Evolutionary conservation across 495 filamentous ascomycete species (phyloP), one percentile per base, ranked within the genome.

Genomic region (Aspergillus egyptiacus): DNA sequence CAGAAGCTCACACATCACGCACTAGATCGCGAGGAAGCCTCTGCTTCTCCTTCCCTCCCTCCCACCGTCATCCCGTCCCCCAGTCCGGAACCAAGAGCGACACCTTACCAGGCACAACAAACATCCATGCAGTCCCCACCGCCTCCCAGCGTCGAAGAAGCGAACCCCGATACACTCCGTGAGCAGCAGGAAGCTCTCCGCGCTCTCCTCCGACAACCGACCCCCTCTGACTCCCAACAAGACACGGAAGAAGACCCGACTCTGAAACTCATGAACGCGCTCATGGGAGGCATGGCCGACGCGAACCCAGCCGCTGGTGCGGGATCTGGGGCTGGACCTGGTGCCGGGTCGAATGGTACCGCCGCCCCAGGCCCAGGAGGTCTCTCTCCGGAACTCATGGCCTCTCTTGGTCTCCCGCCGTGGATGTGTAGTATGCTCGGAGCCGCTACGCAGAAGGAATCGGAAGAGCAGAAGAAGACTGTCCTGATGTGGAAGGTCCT

Each of bases 401-500:
- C 58, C 34, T 65, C 57, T 49, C 62, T 68, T 18, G 70, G 60
- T 7, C 54, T 71, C 43, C 76, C 73, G 31, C 78, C 65, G 39
- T 77, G 71, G 37, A 46, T 78, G 0, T 65, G 73, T 1, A 66
- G 62, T 31, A 54, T 78, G 59, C 37, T 74, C 11, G 59, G 62
- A 18, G 59, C 55, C 50, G 49, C 54, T 10, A 47, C 62, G 20
- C 51, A 58, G 20, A 55, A 58, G 8, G 62, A 67, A 13, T 62
- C 66, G 5, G 67, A 72, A 31, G 51, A 65, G 48, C 67, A 68
- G 55, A 72, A 73, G 63, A 75, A 67, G 46, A 65, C 64, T 8
- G 57, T 66, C 1, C 75, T 80, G 47, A 48, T 88, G 1, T 95
- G 89, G 87, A 82, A 85, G 43, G 71, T 87, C 11, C 60, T 93